phyloP scores from a whole-genome alignment of 352 stramenopile genomes.

The Globisporangium iwayamae region DNA sequence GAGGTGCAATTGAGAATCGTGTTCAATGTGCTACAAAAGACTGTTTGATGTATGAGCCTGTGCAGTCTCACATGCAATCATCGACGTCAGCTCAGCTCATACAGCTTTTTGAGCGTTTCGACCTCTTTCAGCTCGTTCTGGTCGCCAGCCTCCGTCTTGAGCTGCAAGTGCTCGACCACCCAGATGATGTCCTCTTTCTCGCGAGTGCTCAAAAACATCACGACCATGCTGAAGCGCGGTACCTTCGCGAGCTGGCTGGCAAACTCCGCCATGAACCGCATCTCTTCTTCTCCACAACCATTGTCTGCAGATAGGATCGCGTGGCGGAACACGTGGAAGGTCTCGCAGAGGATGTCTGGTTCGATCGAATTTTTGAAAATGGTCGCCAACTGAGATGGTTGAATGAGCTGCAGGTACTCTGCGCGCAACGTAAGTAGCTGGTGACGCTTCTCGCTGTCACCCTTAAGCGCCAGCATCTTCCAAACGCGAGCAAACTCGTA shows the following conservation, averaged over 20 bases:
- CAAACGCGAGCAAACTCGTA: slow-evolving; percentile 83
- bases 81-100: slow-evolving; percentile 34
- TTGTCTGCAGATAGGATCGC: slow-evolving; percentile 10
- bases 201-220: slow-evolving; percentile 70
- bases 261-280: slow-evolving; percentile 34
- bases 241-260: slow-evolving; percentile 39
- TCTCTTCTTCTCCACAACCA: not conserved
- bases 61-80: not conserved
- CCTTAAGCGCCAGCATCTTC: slow-evolving; percentile 57
- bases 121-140: slow-evolving; percentile 15
- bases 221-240: slow-evolving; percentile 70
- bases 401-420: slow-evolving; percentile 47
- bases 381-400: slow-evolving; percentile 25
- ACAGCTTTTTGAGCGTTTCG: slow-evolving; percentile 36
- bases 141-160: slow-evolving; percentile 8
- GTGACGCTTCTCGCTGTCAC: slow-evolving; percentile 23
- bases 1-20: not conserved
- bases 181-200: slow-evolving; percentile 60
- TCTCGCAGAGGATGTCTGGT: slow-evolving; percentile 68
- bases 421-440: slow-evolving; percentile 38
- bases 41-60: too few species aligned
- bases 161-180: slow-evolving; percentile 33
- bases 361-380: slow-evolving; percentile 81
- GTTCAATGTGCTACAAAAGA: not conserved
- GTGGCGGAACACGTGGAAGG: slow-evolving; percentile 45